Base-by-base conservation (phyloP, 108 stramenopile genomes). In the Schizochytrium sp. region DNA sequence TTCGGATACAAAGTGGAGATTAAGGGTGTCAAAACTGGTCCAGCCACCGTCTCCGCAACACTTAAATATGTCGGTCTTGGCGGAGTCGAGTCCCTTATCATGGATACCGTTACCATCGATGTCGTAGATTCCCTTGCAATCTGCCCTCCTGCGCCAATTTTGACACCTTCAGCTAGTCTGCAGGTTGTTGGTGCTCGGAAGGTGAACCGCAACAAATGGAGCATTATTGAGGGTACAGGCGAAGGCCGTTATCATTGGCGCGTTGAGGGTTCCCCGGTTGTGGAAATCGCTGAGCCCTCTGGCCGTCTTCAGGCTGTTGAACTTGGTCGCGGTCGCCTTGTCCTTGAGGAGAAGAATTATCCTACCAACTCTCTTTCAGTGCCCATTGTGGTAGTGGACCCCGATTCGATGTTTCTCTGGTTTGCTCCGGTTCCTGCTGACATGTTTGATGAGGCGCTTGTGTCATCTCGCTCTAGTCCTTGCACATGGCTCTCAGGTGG, bases 61-160 rank as follows among this genome's bases (percentile, higher is more conserved):
- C 76, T 83, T 53, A 83, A 50, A 15, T 38, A 69, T 15, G 64
- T 69, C 8, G 64, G 64, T 8, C 50, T 50, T 53, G 47, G 50
- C 8, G 76, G 76, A 8, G 5, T 40, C 3, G 76, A 46, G 45
- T 69, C 64, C 64, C 64, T 38, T 7, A 83, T 83, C 53, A 5
- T 55, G 1, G 53, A 49, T 38, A 53, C 49, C 38, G 76, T 83
- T 40, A 40, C 55, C 53, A 83, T 83, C 15, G 76, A 83, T 2
- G 76, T 83, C 28, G 53, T 49, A 17, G 76, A 83, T 13, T 47
- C 47, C 50, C 19, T 83, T n/a, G 53, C 28, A 10, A 38, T 55
- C 10, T 83, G 76, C 3, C 76, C 76, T 13, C 76, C 47, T 8
- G 47, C 76, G 76, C 76, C 76, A 17, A 83, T 83, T 83, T 38